phyloP scores from a whole-genome alignment of 305 asterid genomes.

The Fraxinus nigra region DNA sequence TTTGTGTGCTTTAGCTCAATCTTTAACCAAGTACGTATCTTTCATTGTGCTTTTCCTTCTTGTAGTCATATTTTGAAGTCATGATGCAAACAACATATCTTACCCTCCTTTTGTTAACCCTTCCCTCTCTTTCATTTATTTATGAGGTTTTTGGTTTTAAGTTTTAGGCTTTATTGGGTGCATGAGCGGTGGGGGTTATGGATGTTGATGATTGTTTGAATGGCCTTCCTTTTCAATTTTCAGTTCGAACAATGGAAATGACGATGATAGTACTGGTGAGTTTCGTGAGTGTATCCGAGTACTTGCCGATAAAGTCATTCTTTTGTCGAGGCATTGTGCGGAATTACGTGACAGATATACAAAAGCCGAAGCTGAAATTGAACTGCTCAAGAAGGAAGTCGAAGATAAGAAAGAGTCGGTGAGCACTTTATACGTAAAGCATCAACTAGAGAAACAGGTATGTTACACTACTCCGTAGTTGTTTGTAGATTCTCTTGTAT shows the following conservation, averaged over 20 bases:
- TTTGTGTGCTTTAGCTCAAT: slow-evolving; percentile 65
- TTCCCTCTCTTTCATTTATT: neutral
- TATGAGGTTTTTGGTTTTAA: neutral
- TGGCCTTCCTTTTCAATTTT: slow-evolving; percentile 17
- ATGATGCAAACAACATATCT: neutral
- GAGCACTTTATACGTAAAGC: slow-evolving; percentile 67
- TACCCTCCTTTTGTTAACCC: neutral
- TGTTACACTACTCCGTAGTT: neutral
- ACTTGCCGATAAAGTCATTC: slow-evolving; percentile 80
- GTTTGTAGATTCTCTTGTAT: neutral
- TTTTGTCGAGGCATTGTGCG: slow-evolving; percentile 58
- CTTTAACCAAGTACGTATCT: slow-evolving; percentile 63
- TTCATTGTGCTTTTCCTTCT: slow-evolving; percentile 7
- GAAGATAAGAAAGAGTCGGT: slow-evolving; percentile 81
- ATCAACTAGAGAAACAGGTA: slow-evolving; percentile 94
- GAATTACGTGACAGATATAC: slow-evolving; percentile 73
- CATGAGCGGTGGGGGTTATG: slow-evolving; percentile 12
- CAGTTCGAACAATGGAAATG: slow-evolving; percentile 66
- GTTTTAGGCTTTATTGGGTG: neutral
- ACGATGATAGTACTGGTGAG: slow-evolving; percentile 67
- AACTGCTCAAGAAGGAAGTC: slow-evolving; percentile 65
- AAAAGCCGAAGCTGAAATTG: slow-evolving; percentile 65
- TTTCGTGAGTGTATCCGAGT: slow-evolving; percentile 73
- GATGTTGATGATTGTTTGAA: slow-evolving; percentile 15
- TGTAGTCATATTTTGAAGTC: neutral